A percentile compares a stretch with the other conserved stretches of the same genome.
phyloP scores from a whole-genome alignment of 2,329 filamentous ascomycete species.

The Penicillium polonicum region DNA sequence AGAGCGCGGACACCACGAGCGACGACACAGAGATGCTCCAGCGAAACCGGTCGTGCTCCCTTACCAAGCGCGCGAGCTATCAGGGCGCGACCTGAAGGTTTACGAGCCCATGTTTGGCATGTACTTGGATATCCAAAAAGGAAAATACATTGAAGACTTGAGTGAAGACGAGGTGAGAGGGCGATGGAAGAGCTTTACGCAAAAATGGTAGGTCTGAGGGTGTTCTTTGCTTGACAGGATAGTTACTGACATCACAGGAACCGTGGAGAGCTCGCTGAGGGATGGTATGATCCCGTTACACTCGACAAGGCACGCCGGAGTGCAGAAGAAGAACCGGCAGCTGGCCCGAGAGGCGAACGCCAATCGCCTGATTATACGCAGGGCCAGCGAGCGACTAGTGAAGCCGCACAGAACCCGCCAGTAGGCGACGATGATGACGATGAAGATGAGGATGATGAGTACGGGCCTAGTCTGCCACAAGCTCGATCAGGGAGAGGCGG shows the following conservation, averaged over 20 bases:
- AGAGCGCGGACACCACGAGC: constrained; percentile 21
- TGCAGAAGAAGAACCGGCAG: constrained; percentile 13
- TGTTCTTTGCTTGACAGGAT: constrained; percentile 4
- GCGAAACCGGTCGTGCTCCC: constrained; percentile 54
- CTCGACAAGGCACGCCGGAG: constrained; percentile 53
- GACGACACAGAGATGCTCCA: constrained; percentile 13
- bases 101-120: constrained; percentile 75
- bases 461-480: constrained; percentile 55
- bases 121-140: constrained; percentile 87
- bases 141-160: constrained; percentile 65
- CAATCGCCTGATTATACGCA: constrained; percentile 27
- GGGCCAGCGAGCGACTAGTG: constrained; percentile 12
- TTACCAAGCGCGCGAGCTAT: constrained; percentile 63
- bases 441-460: constrained; percentile 56
- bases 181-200: constrained; percentile 89
- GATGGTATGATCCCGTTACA: constrained; percentile 86
- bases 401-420: constrained; percentile 2
- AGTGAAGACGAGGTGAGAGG: constrained; percentile 74
- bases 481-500: constrained; percentile 17
- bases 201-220: constrained; percentile 67
- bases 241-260: constrained; percentile 64
- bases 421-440: constrained; percentile 32
- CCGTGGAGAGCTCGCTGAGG: constrained; percentile 76
- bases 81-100: constrained; percentile 64
- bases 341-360: not conserved